Evolutionary conservation across 2,329 filamentous ascomycete genomes (phyloP).

Genomic region (Xylariaceae sp.): DNA sequence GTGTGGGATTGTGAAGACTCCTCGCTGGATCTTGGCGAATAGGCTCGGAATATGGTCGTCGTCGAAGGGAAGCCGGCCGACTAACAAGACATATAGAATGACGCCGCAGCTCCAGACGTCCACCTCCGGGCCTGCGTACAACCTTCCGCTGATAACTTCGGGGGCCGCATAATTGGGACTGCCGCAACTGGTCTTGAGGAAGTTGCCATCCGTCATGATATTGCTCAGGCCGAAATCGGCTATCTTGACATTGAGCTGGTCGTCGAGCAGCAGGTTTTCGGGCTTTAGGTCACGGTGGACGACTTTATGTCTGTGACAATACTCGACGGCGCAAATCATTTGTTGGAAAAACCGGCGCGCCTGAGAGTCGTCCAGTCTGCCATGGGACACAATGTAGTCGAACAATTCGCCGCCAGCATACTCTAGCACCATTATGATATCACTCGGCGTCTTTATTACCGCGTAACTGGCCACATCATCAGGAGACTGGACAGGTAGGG

Average conservation of each 20-base stretch:
- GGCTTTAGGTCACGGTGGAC: conserved; percentile 97
- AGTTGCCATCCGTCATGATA: conserved; percentile 99
- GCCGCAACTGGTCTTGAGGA: conserved; percentile 95
- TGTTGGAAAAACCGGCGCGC: conserved; percentile 99
- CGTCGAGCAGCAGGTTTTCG: conserved; percentile 91
- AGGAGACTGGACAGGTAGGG: background rate
- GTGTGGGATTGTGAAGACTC: conserved; percentile 84
- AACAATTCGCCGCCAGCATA: conserved; percentile 96
- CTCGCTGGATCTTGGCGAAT: conserved; percentile 95
- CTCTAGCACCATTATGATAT: conserved; percentile 99
- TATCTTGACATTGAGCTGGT: conserved; percentile 97
- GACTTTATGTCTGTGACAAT: conserved; percentile 98
- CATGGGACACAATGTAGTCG: conserved; percentile 94
- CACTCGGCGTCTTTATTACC: conserved; percentile 87
- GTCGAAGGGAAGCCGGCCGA: conserved; percentile 86
- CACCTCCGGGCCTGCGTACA: conserved; percentile 95
- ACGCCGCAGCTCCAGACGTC: conserved; percentile 98
- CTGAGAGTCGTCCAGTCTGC: conserved; percentile 82
- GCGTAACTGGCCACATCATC: conserved; percentile 60
- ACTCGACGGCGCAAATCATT: conserved; percentile 97
- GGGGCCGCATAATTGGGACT: conserved; percentile 98
- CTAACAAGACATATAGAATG: conserved; percentile 78
- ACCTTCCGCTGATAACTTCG: conserved; percentile 94
- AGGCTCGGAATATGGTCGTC: conserved; percentile 97
- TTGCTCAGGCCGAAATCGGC: conserved; percentile 98